phyloP scores from a whole-genome alignment of 2,329 filamentous ascomycete genomes.

The Periglandula ipomoeae region DNA sequence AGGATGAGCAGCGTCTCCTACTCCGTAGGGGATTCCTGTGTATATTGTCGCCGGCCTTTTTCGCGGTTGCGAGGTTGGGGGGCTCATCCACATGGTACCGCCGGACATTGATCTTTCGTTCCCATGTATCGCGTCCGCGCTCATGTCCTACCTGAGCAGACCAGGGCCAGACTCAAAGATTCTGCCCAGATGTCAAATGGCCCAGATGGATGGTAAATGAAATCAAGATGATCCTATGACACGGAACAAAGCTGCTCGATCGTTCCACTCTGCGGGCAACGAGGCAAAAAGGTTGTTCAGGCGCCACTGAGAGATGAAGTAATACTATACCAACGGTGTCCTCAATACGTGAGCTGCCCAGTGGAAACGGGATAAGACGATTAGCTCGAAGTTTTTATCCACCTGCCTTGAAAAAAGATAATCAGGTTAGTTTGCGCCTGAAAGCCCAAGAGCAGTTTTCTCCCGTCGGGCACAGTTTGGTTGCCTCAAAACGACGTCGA shows the following conservation, averaged over 20 bases:
- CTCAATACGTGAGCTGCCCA: not conserved
- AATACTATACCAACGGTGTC: not conserved
- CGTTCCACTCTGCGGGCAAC: not conserved
- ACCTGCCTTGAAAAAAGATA: not conserved
- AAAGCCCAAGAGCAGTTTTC: constrained; percentile 3
- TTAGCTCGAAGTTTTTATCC: not conserved
- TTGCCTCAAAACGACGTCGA: not conserved
- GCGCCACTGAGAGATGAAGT: not conserved
- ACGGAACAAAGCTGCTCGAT: not conserved
- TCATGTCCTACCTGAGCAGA: constrained; percentile 4
- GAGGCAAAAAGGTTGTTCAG: not conserved
- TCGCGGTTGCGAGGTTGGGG: constrained; percentile 10
- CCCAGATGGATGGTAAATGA: not conserved
- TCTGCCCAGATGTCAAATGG: not conserved
- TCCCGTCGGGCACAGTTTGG: not conserved
- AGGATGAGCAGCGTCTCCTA: constrained; percentile 4
- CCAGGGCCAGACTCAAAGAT: not conserved
- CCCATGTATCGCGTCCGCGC: constrained; percentile 6
- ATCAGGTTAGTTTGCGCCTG: constrained; percentile 7
- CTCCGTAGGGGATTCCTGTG: constrained; percentile 9
- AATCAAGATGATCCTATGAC: not conserved
- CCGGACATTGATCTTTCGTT: constrained; percentile 9
- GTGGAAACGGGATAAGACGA: not conserved
- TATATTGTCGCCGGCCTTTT: constrained; percentile 9
- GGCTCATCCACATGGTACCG: constrained; percentile 9